Evolutionary conservation across 768 basidiomycete species (phyloP), one percentile per base, ranked within the genome.

Genomic region (Coprinellus micaceus): DNA sequence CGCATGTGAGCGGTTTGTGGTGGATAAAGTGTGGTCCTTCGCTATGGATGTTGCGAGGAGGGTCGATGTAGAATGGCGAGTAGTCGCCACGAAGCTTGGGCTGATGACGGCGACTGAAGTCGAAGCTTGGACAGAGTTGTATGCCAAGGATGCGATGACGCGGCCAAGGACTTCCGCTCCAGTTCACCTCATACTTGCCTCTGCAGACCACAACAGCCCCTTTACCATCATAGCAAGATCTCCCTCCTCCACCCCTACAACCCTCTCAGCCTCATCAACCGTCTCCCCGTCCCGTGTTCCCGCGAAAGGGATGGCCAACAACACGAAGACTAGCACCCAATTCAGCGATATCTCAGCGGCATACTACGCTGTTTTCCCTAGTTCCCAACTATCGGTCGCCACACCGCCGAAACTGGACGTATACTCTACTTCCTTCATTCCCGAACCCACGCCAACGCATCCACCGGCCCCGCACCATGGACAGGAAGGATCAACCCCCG

Each of bases 51-150:
- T 88, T 62, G 82, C 85, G 11, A 77, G 76, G 63, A 81, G 75
- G 58, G 86, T 85, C 11, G 82, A 84, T 64, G 73, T 91, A 21
- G 90, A 94, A 66, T 94, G 92, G 92, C 79, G 86, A 51, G 71
- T 94, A 11, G 84, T 88, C 9, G 75, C 94, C 55, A 73, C 86
- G 5, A 89, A 85, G 64, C 69, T 86, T 3, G 91, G 91, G 0
- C 56, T 70, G 10, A 83, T 93, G 75, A 67, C 70, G 1, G 69
- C 75, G 48, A 64, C 65, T 5, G 92, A 94, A 64, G 66, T 91
- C 21, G 76, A 84, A 61, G 91, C 83, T 47, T 93, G 91, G 91
- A 75, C 75, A 33, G 70, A 82, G 59, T 68, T 89, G 22, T 74
- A 77, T 1, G 69, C 67, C 24, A 69, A 72, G 10, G 68, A 77